Evolutionary conservation across 2,329 filamentous ascomycete genomes (phyloP), one percentile per base, ranked within the genome.

Genomic region (Aspergillus sp.): DNA sequence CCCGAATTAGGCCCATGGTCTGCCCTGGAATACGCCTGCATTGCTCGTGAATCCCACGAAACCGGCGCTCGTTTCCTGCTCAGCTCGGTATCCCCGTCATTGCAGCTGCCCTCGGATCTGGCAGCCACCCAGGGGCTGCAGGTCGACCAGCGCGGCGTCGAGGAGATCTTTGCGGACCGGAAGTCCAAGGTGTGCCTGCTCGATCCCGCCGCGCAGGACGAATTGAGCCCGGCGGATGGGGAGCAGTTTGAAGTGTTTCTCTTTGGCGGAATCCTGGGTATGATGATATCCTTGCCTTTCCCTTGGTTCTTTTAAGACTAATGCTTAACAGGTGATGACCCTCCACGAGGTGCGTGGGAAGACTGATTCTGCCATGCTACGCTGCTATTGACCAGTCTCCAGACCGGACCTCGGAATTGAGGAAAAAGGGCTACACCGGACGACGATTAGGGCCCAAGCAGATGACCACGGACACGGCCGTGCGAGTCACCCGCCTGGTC

Each of bases 391-490:
- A 33, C 41, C 26, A 28, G 5, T 27, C 43, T 40, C 45, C 34
- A 94, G 91, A 97, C 69, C 84, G 93, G 52, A 98, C 93, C 4
- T 91, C 87, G n/a, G 93, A 98, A 67, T 73, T 98, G 58, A 82
- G 93, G 44, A 89, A 88, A 69, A 95, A 97, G 65, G 93, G 93
- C 3, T 98, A 94, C 59, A 76, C 83, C 48, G 89, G 91, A 48
- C 82, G 93, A 45, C 79, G 93, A 48, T 75, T 98, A 29, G 93
- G 93, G 0, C 88, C 91, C 5, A 84, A 90, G 58, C 93, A 98
- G 69, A 96, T 98, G 91, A 97, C 93, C 3, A 98, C 93, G 4
- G 93, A 98, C 66, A 98, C 93, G 19, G 93, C 93, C 4, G 93
- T 96, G 43, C 80, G 93, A 55, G 91, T 96, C 40, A 97, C 93